phyloP scores from a whole-genome alignment of 805 yeast genomes.

The Cyberlindnera amylophila region DNA sequence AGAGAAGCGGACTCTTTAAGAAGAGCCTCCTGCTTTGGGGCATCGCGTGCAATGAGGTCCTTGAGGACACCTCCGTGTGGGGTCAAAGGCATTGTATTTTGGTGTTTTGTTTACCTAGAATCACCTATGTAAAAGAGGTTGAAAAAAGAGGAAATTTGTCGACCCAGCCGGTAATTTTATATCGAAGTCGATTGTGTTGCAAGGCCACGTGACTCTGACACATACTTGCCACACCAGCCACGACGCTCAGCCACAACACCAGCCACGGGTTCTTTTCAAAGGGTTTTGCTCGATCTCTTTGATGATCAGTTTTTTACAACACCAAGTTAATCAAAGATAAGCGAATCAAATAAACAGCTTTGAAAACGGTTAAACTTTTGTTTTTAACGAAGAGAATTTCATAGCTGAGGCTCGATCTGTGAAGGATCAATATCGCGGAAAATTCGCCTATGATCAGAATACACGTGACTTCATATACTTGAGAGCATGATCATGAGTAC shows the following conservation, averaged over 20 bases:
- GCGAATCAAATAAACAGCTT: no score
- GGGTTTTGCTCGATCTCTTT: no score
- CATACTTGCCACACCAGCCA: slow-evolving; percentile 9
- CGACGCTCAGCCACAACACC: slow-evolving; percentile 7
- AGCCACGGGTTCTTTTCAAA: no score
- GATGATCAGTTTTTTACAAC: no score
- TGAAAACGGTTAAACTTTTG: no score
- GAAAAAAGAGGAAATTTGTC: not conserved
- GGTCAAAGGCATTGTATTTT: slow-evolving; percentile 46
- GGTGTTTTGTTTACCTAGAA: not conserved
- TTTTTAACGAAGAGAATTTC: no score
- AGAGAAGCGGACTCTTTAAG: slow-evolving; percentile 51
- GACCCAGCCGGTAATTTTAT: not conserved
- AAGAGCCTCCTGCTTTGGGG: slow-evolving; percentile 50
- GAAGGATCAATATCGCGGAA: no score
- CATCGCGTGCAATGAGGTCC: slow-evolving; percentile 83
- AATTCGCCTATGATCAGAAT: no score
- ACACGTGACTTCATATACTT: no score
- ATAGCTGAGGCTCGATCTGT: no score
- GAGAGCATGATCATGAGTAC: no score
- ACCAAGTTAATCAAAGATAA: no score
- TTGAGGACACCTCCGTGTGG: slow-evolving; percentile 93
- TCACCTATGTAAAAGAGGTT: not conserved
- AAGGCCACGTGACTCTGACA: slow-evolving; percentile 9
- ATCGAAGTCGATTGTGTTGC: slow-evolving; percentile 3